Conservation (phyloP, 148 eudicot genomes). For the Arbutus unedo region DNA sequence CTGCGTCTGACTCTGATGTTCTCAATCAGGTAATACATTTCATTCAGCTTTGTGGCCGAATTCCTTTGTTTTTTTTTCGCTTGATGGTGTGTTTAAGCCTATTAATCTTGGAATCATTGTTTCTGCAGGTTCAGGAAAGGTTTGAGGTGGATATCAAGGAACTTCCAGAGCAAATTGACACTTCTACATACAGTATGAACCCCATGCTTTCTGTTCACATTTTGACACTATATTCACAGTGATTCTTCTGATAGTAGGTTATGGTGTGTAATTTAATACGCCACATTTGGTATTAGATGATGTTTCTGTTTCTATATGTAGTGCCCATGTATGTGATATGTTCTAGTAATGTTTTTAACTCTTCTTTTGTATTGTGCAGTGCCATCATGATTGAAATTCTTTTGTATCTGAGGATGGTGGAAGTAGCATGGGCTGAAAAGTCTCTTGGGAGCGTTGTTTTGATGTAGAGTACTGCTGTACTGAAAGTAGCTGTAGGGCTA, state of each 20-base stretch:
- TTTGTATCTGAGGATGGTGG: neutral
- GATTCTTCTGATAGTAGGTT: neutral
- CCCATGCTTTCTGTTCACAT: neutral
- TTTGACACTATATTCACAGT: neutral
- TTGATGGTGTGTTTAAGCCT: neutral
- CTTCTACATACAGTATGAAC: slow-evolving; percentile 84
- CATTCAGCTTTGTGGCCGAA: neutral
- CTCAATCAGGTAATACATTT: slow-evolving; percentile 62
- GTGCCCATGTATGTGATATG: neutral
- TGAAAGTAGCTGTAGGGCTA: neutral
- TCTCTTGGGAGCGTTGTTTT: neutral
- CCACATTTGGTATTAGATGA: neutral
- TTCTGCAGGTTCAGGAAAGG: slow-evolving; percentile 66
- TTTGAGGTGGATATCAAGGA: slow-evolving; percentile 91
- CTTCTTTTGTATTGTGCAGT: slow-evolving; percentile 23
- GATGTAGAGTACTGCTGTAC: neutral
- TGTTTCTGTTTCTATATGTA: neutral
- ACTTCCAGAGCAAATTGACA: slow-evolving; percentile 98
- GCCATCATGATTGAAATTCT: slow-evolving; percentile 28
- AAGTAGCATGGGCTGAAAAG: neutral
- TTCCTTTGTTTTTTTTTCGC: neutral
- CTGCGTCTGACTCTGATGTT: slow-evolving; percentile 80
- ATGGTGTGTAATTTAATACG: neutral
- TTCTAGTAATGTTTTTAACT: neutral
- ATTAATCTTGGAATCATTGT: neutral